Conservation (phyloP, 352 stramenopile genomes). For the Globisporangium sylvaticum region DNA sequence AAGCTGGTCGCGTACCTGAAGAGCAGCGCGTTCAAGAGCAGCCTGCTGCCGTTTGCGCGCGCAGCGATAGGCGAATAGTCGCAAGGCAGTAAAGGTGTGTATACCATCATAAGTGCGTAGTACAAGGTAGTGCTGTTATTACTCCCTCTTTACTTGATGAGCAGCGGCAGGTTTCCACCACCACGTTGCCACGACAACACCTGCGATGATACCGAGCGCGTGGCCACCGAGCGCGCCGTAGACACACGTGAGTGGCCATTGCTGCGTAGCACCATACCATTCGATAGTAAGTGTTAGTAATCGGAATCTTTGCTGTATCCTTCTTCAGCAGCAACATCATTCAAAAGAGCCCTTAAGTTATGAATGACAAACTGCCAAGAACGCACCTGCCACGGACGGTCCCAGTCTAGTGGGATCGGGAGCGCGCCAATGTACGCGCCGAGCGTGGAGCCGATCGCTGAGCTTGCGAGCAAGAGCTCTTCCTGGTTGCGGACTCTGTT, state of each 20-base stretch:
- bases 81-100: neutral
- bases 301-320: no score
- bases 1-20: constrained; percentile 75
- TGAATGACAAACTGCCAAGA: no score
- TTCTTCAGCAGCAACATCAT: no score
- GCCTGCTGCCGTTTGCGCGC: constrained; percentile 22
- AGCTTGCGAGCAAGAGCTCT: constrained; percentile 49
- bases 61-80: neutral
- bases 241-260: constrained; percentile 85
- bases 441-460: constrained; percentile 50
- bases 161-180: neutral
- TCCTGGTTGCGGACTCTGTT: constrained; percentile 32
- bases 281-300: neutral
- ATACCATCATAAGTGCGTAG: neutral
- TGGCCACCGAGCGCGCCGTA: constrained; percentile 61
- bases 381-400: constrained; percentile 84
- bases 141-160: constrained; percentile 8
- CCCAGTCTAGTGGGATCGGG: constrained; percentile 83
- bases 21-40: constrained; percentile 55
- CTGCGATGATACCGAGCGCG: constrained; percentile 33
- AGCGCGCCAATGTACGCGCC: constrained; percentile 73
- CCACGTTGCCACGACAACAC: neutral
- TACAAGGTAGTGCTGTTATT: neutral
- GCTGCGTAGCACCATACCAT: constrained; percentile 30
- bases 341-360: no score